Base-by-base conservation (phyloP, 352 stramenopile genomes). In the Phytopythium helicoides region DNA sequence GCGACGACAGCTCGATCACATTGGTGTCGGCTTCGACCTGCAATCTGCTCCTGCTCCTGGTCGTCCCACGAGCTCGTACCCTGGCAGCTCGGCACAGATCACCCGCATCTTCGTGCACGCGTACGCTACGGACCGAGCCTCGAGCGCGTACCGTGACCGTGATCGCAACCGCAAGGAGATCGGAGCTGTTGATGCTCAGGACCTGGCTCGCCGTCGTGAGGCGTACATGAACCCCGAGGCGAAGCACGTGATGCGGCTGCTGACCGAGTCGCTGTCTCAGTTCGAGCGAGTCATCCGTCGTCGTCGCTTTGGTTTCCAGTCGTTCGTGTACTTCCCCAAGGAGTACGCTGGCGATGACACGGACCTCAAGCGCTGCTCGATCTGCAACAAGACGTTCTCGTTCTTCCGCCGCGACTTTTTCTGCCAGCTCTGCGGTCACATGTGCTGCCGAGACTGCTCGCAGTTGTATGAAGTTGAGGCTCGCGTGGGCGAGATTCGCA, bases 251-350 rank as follows among this genome's bases (percentile, higher is more conserved):
- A 56, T 87, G 62, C 50, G 66, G 16, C 26, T 73, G 25, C 56
- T 87, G 8, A 73, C 71, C 26, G 66, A 80, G 54, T 86, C 71
- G 28, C 56, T 89, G 31, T 42, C 49, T 34, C 53, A 84, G 47
- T 74, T 84, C 16, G 75, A 87, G 44, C 64, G 65, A 3, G 66
- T 89, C 21, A 77, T 86, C 56, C 78, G 78, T 7, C 74, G 77
- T 26, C 71, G 75, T 6, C 71, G 78, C 19, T 81, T 89, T 49
- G 78, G 78, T 6, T 86, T 87, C 52, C 78, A 89, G 67, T 66
- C 68, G 11, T 88, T 87, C 53, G 60, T 87, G 26, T 82, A 81
- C 62, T 84, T 84, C 23, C 71, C 76, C 2, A 71, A 56, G n/a
- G 58, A 58, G 11, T 67, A 73, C 36, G 54, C 39, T 16, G 55